phyloP scores from a whole-genome alignment of 208 protist genomes.

The Trypanosomatidae sp. region DNA sequence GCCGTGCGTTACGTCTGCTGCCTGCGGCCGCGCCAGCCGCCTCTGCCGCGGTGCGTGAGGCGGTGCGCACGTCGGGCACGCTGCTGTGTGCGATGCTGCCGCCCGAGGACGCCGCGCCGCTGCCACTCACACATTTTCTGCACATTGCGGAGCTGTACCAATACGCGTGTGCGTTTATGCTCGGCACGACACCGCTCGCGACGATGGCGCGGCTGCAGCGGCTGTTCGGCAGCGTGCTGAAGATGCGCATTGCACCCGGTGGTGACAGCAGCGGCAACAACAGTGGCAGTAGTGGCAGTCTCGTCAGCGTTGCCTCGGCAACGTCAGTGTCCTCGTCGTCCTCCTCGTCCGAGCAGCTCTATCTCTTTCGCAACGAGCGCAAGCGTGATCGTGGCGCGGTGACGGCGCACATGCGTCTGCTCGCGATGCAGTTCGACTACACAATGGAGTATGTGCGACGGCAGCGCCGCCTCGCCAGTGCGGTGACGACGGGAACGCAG shows the following conservation, averaged over 20 bases:
- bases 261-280: background rate
- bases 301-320: background rate
- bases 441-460: constrained; percentile 13
- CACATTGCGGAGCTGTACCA: constrained; percentile 18
- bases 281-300: background rate
- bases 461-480: background rate
- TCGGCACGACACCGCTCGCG: background rate
- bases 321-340: no score
- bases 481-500: constrained; percentile 18
- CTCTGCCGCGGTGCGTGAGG: background rate
- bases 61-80: constrained; percentile 4
- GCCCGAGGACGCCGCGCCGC: constrained; percentile 19
- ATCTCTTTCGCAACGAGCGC: constrained; percentile 20
- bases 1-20: constrained; percentile 7
- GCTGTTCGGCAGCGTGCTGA: constrained; percentile 12
- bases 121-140: constrained; percentile 17
- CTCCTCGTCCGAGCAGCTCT: no score
- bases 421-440: constrained; percentile 20
- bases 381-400: constrained; percentile 26
- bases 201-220: constrained; percentile 5
- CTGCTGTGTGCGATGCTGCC: constrained; percentile 26
- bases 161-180: constrained; percentile 9
- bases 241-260: constrained; percentile 6
- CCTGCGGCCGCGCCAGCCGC: background rate
- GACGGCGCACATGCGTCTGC: constrained; percentile 12